Evolutionary conservation across 345 rosid species (phyloP).

Genomic region (Euphorbia tirucalli): DNA sequence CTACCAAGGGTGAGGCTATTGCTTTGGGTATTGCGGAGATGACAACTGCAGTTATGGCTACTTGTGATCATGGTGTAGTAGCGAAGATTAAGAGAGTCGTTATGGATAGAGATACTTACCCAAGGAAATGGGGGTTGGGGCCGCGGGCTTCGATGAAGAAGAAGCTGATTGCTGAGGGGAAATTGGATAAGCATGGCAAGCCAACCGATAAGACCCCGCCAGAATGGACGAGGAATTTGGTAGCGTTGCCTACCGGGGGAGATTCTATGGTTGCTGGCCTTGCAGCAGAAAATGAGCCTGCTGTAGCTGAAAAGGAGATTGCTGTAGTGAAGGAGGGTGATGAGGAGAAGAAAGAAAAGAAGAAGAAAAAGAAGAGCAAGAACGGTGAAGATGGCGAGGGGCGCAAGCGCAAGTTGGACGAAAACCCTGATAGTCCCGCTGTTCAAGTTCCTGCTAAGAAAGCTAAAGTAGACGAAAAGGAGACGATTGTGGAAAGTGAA

Average conservation of each 20-base stretch:
- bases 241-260: conserved; percentile 59
- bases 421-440: conserved; percentile 37
- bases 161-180: conserved; percentile 78
- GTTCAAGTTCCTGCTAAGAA: conserved; percentile 48
- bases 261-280: conserved; percentile 66
- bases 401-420: conserved; percentile 56
- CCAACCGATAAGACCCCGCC: conserved; percentile 72
- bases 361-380: conserved; percentile 37
- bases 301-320: conserved; percentile 22
- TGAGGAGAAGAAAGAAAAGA: conserved; percentile 24
- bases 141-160: conserved; percentile 86
- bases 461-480: conserved; percentile 38
- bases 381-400: conserved; percentile 38
- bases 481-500: conserved; percentile 32
- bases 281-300: conserved; percentile 58
- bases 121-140: conserved; percentile 95
- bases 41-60: conserved; percentile 95
- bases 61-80: conserved; percentile 94
- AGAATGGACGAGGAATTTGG: conserved; percentile 78
- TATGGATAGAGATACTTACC: conserved; percentile 96
- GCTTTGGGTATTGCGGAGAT: conserved; percentile 95
- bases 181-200: conserved; percentile 84
- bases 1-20: conserved; percentile 91
- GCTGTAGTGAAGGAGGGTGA: conserved; percentile 22
- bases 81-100: conserved; percentile 97